Percentiles rank a stretch among this genome's conserved stretches.
These are phyloP conservation scores for Trichophyton mentagrophytes DNA, from an alignment of 2,329 filamentous ascomycete species.

Conservation along the genomic window DNA sequence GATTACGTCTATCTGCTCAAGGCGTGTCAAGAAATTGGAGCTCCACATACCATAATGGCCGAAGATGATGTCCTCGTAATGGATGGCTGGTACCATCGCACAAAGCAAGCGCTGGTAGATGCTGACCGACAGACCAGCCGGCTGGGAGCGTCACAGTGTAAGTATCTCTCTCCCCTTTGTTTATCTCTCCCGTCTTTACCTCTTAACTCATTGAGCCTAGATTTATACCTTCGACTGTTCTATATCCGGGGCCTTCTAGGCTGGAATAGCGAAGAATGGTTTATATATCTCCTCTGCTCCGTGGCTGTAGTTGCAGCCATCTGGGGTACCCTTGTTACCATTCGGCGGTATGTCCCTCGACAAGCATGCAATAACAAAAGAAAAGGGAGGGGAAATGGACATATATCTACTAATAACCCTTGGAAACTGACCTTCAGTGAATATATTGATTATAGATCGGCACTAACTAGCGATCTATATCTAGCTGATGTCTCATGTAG, in stretches of 20 bases:
- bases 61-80: conserved; percentile 38
- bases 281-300: conserved; percentile 7
- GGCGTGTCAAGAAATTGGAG: conserved; percentile 26
- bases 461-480: too few species aligned
- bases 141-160: conserved; percentile 17
- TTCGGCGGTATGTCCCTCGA: conserved; percentile 4
- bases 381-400: background rate
- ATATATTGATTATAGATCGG: too few species aligned
- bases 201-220: background rate
- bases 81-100: conserved; percentile 37
- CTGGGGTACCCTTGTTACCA: conserved; percentile 1
- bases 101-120: conserved; percentile 24
- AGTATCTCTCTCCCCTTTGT: conserved; percentile 6
- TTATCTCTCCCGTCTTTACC: background rate
- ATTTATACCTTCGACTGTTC: conserved; percentile 8
- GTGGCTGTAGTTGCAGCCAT: background rate
- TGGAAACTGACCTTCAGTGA: too few species aligned
- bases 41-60: conserved; percentile 33
- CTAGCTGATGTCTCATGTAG: too few species aligned
- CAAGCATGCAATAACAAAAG: background rate
- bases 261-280: conserved; percentile 9
- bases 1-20: conserved; percentile 35
- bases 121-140: conserved; percentile 22
- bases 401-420: background rate
- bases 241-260: conserved; percentile 7